These are phyloP conservation scores for Trichophaea hybrida DNA, from an alignment of 2,329 filamentous ascomycete species.

Conservation along the genomic window DNA sequence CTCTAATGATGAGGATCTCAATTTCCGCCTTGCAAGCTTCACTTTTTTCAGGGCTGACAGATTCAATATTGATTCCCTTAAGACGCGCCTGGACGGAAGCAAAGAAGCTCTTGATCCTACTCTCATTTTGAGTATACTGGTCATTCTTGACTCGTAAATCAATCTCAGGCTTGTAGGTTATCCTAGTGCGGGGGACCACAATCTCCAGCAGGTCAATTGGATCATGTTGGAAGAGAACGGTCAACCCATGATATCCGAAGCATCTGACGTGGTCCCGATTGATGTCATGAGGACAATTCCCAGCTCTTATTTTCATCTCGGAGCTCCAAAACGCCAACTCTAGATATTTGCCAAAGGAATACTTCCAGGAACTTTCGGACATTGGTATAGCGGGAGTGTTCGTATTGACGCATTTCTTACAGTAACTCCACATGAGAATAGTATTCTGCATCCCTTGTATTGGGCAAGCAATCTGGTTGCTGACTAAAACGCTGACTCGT, in stretches of 20 bases:
- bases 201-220: constrained; percentile 86
- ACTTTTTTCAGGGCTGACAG: constrained; percentile 71
- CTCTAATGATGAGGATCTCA: constrained; percentile 60
- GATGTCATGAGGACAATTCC: constrained; percentile 74
- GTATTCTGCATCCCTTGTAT: constrained; percentile 52
- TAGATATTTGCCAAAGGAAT: constrained; percentile 97
- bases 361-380: constrained; percentile 92
- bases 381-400: constrained; percentile 63
- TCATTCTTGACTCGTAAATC: constrained; percentile 89
- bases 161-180: constrained; percentile 96
- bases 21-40: constrained; percentile 72
- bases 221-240: constrained; percentile 82
- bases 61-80: constrained; percentile 80
- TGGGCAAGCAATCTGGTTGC: constrained; percentile 53
- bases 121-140: constrained; percentile 65
- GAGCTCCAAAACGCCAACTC: constrained; percentile 93
- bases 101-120: constrained; percentile 76
- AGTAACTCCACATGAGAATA: constrained; percentile 96
- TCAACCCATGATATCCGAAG: constrained; percentile 76
- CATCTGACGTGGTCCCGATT: constrained; percentile 85
- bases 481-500: constrained; percentile 75
- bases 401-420: constrained; percentile 67
- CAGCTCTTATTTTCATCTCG: constrained; percentile 60
- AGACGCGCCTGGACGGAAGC: constrained; percentile 69
- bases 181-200: constrained; percentile 71